Evolutionary conservation across 495 filamentous ascomycete genomes (phyloP).

Genomic region (Elaphomyces granulatus): DNA sequence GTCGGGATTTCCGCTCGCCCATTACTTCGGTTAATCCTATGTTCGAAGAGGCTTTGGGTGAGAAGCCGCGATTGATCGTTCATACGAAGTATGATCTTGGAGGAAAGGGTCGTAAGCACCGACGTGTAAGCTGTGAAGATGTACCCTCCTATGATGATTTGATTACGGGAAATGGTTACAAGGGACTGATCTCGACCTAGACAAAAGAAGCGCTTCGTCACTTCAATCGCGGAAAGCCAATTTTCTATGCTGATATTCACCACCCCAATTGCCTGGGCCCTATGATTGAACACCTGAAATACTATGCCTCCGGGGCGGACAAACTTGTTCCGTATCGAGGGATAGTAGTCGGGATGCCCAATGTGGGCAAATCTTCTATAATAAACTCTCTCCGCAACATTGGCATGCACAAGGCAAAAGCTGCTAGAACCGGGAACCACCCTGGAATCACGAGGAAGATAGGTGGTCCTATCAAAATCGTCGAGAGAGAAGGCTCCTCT

Average conservation of each 20-base stretch:
- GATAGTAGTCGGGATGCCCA: conserved; percentile 93
- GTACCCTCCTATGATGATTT: no score
- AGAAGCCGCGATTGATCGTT: conserved; percentile 60
- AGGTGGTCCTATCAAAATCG: conserved; percentile 67
- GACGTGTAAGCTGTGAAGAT: conserved; percentile 15
- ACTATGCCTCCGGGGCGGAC: conserved; percentile 28
- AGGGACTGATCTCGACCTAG: conserved; percentile 11
- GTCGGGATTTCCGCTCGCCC: conserved; percentile 83
- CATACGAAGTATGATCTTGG: conserved; percentile 86
- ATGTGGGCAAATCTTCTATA: conserved; percentile 79
- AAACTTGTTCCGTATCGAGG: conserved; percentile 57
- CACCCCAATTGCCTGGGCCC: conserved; percentile 33
- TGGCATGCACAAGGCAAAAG: conserved; percentile 60
- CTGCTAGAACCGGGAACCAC: conserved; percentile 65
- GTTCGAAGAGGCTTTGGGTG: conserved; percentile 63
- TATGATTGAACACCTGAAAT: conserved; percentile 43
- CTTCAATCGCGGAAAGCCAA: conserved; percentile 42
- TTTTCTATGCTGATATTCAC: conserved; percentile 49
- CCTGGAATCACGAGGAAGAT: conserved; percentile 87
- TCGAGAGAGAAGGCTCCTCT: conserved; percentile 35
- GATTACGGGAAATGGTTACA: no score
- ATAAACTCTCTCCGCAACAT: conserved; percentile 68
- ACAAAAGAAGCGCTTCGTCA: conserved; percentile 34
- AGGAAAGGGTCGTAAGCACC: conserved; percentile 20
- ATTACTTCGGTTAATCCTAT: conserved; percentile 80